A percentile compares a stretch with the other conserved stretches of the same genome.
These are phyloP conservation scores for Lactifluus volemus DNA, from an alignment of 768 basidiomycete genomes.

Conservation along the genomic window DNA sequence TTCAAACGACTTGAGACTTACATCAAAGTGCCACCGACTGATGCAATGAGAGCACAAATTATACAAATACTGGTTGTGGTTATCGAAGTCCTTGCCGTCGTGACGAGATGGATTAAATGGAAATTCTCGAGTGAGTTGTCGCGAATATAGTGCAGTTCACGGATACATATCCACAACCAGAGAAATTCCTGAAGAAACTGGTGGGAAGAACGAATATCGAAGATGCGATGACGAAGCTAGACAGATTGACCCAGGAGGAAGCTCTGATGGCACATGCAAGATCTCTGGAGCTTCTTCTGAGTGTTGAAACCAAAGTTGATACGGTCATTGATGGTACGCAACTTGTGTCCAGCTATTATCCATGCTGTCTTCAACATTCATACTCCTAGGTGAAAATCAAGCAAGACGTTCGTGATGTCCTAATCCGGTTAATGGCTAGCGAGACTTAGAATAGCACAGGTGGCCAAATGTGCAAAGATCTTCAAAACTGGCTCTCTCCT, in stretches of 20 bases:
- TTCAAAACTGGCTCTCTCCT: not conserved
- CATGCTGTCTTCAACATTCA: not conserved
- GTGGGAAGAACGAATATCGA: not conserved
- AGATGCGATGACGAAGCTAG: not conserved
- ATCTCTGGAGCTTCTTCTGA: not conserved
- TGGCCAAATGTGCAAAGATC: not conserved
- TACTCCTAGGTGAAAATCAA: not conserved
- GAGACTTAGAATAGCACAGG: not conserved
- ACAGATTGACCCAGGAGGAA: not conserved
- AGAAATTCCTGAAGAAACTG: not conserved
- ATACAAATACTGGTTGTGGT: not conserved
- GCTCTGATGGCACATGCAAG: not conserved
- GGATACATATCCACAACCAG: not conserved
- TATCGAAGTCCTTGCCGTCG: not conserved
- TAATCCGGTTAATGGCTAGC: not conserved
- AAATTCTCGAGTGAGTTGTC: not conserved
- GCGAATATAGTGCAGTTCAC: not conserved
- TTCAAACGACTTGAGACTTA: not conserved
- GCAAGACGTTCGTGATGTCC: not conserved
- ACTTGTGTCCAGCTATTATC: not conserved
- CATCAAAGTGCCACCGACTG: not conserved
- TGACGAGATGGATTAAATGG: not conserved
- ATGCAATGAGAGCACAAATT: not conserved
- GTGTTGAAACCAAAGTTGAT: not conserved
- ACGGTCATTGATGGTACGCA: not conserved